Conservation (phyloP, 495 filamentous ascomycete genomes). For the Hypoxylon rickii region DNA sequence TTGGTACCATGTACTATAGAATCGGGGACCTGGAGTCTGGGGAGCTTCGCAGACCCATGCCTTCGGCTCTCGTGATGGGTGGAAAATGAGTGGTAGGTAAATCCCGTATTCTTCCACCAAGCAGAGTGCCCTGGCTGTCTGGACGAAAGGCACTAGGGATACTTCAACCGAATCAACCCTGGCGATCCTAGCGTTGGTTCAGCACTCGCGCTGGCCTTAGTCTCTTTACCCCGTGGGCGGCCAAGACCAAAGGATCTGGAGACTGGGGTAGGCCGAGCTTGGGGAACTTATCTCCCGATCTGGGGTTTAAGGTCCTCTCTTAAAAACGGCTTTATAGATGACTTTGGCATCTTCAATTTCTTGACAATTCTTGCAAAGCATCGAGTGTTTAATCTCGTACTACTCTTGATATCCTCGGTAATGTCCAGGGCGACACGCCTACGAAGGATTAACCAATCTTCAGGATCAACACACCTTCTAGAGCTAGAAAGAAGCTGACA, state of each 20-base stretch:
- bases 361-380: background rate
- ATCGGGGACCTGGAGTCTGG: constrained; percentile 14
- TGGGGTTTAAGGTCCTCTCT: too few relatives aligned
- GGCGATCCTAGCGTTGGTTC: background rate
- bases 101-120: constrained; percentile 38
- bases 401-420: background rate
- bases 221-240: constrained; percentile 29
- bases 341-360: background rate
- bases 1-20: constrained; percentile 2
- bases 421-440: background rate
- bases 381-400: background rate
- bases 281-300: constrained; percentile 24
- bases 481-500: constrained; percentile 12
- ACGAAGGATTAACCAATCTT: background rate
- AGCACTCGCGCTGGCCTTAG: constrained; percentile 4
- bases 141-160: constrained; percentile 16
- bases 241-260: constrained; percentile 19
- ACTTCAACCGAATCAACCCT: constrained; percentile 17
- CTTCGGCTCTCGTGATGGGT: constrained; percentile 22
- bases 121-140: constrained; percentile 15
- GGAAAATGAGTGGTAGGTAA: constrained; percentile 18
- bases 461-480: constrained; percentile 1
- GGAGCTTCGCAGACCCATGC: background rate
- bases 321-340: too few relatives aligned
- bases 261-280: constrained; percentile 22